Evolutionary conservation across 169 alveolate genomes (phyloP), one percentile per base, ranked within the genome.

Genomic region (Cystoisospora suis): DNA sequence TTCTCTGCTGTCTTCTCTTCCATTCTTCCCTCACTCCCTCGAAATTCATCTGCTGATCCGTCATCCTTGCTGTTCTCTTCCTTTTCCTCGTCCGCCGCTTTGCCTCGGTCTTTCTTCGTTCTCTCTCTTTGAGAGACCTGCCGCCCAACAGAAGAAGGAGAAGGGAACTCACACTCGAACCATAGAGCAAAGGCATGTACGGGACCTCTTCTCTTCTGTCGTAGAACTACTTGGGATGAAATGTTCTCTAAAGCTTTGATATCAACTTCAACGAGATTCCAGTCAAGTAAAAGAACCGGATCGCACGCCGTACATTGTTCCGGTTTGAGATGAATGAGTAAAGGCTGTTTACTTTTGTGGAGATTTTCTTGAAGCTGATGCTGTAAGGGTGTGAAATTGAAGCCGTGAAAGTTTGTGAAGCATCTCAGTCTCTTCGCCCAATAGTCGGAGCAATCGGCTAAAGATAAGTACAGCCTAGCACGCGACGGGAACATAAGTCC

Each of bases 111-210:
- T 6, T 12, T 38, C 20, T 12, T 38, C 6, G 77, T n/a, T 6
- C 40, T n/a, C 20, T 12, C 42, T 6, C 77, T 20, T 38, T 65
- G 6, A n/a, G 40, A 27, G n/a, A 32, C 44, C 53, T 29, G 53
- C 47, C 32, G 42, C 58, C 12, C 32, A 34, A 36, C 12, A 36
- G 65, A 53, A 53, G 65, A 23, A 15, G 12, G 65, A 12, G 36
- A 2, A 4, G 90, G 81, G 70, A 86, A 86, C 42, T 12, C 3
- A 4, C 65, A 65, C 49, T 86, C 90, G 40, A 86, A 86, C 90
- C 90, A 86, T 29, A 86, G 61, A 46, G 79, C 83, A 49, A 61
- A 86, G 32, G 65, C 90, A 45, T 86, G 81, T 34, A 86, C 83
- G 34, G 75, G 36, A 56, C 42, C n/a, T 4, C 27, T 36, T 12